Evolutionary conservation across 1,284 basidiomycete genomes (phyloP).

Genomic region (Rhodotorula sp.): DNA sequence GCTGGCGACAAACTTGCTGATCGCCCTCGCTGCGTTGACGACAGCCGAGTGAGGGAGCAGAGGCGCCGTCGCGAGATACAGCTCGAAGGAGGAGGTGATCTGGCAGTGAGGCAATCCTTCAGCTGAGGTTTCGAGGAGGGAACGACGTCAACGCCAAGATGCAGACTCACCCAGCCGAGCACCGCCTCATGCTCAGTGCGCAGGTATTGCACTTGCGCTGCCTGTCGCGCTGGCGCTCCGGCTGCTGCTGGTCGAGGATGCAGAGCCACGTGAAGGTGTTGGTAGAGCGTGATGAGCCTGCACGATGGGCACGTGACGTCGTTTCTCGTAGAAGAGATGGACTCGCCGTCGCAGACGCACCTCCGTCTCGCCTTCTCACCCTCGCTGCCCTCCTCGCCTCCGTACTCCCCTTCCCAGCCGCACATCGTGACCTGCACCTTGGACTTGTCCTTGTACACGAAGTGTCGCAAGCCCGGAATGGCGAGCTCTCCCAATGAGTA

Average conservation of each 20-base stretch:
- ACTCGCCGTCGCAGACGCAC: conserved; percentile 1
- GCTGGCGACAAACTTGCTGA: conserved; percentile 84
- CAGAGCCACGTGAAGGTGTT: conserved; percentile 75
- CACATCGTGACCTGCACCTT: conserved; percentile 87
- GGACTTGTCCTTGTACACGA: conserved; percentile 84
- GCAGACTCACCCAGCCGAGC: conserved; percentile 73
- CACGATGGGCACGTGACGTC: too few relatives aligned
- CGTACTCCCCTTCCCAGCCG: conserved; percentile 77
- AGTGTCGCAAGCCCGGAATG: conserved; percentile 86
- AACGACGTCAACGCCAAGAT: background rate
- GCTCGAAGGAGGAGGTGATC: conserved; percentile 89
- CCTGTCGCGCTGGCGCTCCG: conserved; percentile 59
- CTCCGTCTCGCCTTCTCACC: conserved; percentile 53
- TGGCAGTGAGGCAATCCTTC: conserved; percentile 48
- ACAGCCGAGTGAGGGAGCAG: conserved; percentile 79
- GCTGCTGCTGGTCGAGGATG: conserved; percentile 61
- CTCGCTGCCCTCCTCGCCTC: conserved; percentile 59
- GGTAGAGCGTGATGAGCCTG: conserved; percentile 79
- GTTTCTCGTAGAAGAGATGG: too few relatives aligned
- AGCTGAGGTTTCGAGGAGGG: background rate
- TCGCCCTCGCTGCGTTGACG: conserved; percentile 79
- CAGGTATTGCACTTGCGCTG: conserved; percentile 78
- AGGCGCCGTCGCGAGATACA: conserved; percentile 81
- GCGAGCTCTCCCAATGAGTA: conserved; percentile 61
- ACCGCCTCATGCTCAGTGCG: conserved; percentile 80